Evolutionary conservation across 495 filamentous ascomycete genomes (phyloP).

Genomic region (Neurospora hispaniola): DNA sequence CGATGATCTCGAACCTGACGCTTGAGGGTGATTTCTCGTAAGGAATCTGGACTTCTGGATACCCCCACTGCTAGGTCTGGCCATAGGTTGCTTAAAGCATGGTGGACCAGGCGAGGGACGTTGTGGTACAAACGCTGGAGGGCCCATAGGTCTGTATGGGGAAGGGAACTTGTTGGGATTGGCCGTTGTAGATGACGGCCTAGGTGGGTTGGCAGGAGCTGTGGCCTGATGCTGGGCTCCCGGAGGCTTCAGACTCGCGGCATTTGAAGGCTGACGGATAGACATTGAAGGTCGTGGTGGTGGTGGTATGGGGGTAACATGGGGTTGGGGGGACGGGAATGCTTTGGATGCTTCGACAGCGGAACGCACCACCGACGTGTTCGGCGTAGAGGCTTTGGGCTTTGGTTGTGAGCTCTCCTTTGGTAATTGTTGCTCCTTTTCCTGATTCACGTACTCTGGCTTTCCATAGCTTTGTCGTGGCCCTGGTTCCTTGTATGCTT

Average conservation of each 20-base stretch:
- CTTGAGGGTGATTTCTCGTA: constrained; percentile 3
- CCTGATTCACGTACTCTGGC: neutral
- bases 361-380: neutral
- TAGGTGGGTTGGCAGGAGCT: neutral
- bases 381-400: neutral
- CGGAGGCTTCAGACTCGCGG: neutral
- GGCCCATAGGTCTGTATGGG: neutral
- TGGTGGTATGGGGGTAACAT: neutral
- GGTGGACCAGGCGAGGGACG: neutral
- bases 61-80: neutral
- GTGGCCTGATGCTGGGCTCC: neutral
- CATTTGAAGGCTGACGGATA: neutral
- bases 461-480: neutral
- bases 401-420: neutral
- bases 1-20: neutral
- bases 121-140: neutral
- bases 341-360: neutral
- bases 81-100: neutral
- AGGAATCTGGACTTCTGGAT: neutral
- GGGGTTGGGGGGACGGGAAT: neutral
- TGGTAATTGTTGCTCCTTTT: neutral
- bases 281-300: neutral
- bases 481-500: neutral
- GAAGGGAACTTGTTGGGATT: neutral
- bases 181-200: neutral